Conservation (phyloP, 2,329 filamentous ascomycete species). For the Hymenoscyphus salicellus region DNA sequence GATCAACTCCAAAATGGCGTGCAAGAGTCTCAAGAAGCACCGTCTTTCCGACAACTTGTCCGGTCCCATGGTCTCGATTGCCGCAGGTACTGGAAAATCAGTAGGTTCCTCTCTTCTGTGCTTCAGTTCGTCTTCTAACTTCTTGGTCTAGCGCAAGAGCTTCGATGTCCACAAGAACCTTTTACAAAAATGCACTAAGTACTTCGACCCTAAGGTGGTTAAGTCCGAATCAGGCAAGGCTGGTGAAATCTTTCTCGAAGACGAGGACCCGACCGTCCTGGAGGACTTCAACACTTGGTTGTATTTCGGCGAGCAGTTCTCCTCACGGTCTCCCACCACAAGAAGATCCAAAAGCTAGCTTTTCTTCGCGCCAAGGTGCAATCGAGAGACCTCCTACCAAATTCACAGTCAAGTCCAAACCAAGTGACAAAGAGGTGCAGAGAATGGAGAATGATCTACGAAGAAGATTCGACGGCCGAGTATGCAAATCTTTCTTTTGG, state of each 20-base stretch:
- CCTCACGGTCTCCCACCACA: neutral
- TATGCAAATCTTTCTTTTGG: too few species aligned
- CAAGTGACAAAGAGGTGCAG: neutral
- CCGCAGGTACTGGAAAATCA: neutral
- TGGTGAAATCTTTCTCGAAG: slow-evolving; percentile 15
- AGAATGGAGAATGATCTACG: neutral
- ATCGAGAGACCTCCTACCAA: neutral
- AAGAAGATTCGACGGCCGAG: neutral
- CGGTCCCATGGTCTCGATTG: slow-evolving; percentile 9
- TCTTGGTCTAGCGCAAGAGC: slow-evolving; percentile 8
- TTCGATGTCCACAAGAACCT: slow-evolving; percentile 20
- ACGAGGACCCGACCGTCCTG: slow-evolving; percentile 17
- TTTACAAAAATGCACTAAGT: slow-evolving; percentile 16
- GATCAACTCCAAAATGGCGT: slow-evolving; percentile 15
- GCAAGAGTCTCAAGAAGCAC: slow-evolving; percentile 19
- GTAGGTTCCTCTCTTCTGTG: neutral
- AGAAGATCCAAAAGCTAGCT: neutral
- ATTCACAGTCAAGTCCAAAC: neutral
- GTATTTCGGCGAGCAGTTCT: slow-evolving; percentile 8
- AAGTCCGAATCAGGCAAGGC: slow-evolving; percentile 9
- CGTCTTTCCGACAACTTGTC: slow-evolving; percentile 9
- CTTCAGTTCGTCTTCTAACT: slow-evolving; percentile 1
- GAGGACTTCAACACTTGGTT: slow-evolving; percentile 19
- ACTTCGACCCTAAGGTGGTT: slow-evolving; percentile 14
- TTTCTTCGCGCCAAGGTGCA: neutral